A percentile compares a stretch with the other conserved stretches of the same genome.
These are phyloP conservation scores for Hortaea werneckii DNA, from an alignment of 2,329 filamentous ascomycete genomes.

Conservation along the genomic window DNA sequence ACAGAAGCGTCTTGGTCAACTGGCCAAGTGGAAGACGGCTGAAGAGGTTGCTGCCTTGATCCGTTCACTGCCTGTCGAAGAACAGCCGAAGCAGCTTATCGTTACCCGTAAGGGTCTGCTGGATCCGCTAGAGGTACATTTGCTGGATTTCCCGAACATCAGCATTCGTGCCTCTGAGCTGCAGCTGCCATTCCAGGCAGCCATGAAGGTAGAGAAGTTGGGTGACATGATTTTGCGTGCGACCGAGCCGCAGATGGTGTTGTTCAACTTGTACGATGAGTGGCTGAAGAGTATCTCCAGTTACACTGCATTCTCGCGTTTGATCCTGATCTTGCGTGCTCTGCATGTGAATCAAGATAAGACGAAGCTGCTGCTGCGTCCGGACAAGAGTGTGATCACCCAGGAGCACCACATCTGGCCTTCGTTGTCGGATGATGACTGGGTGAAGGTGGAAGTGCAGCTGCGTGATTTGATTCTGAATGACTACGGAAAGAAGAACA, in stretches of 20 bases:
- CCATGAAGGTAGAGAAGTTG: conserved; percentile 99
- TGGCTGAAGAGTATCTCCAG: conserved; percentile 98
- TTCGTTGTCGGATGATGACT: conserved; percentile 84
- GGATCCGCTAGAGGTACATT: conserved; percentile 91
- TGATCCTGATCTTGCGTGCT: conserved; percentile 86
- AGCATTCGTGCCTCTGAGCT: conserved; percentile 95
- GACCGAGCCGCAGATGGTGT: conserved; percentile 98
- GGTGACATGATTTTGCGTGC: conserved; percentile 98
- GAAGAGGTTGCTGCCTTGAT: conserved; percentile 99
- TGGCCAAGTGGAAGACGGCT: conserved; percentile 99
- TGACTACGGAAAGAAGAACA: conserved; percentile 99
- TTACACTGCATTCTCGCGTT: conserved; percentile 93
- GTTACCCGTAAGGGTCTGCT: conserved; percentile 94
- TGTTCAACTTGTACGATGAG: conserved; percentile 98
- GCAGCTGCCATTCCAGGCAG: conserved; percentile 95
- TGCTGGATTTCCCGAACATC: conserved; percentile 98
- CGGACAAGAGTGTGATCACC: conserved; percentile 96
- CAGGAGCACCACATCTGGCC: conserved; percentile 99
- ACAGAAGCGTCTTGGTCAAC: conserved; percentile 94
- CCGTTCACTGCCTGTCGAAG: conserved; percentile 87
- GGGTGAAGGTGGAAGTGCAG: conserved; percentile 99
- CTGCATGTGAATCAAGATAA: conserved; percentile 97
- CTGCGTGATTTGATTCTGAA: conserved; percentile 92
- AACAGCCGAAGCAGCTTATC: conserved; percentile 97
- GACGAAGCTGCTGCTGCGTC: conserved; percentile 87